phyloP scores from a whole-genome alignment of 176 grass and related monocot genomes.

The Zea luxurians region DNA sequence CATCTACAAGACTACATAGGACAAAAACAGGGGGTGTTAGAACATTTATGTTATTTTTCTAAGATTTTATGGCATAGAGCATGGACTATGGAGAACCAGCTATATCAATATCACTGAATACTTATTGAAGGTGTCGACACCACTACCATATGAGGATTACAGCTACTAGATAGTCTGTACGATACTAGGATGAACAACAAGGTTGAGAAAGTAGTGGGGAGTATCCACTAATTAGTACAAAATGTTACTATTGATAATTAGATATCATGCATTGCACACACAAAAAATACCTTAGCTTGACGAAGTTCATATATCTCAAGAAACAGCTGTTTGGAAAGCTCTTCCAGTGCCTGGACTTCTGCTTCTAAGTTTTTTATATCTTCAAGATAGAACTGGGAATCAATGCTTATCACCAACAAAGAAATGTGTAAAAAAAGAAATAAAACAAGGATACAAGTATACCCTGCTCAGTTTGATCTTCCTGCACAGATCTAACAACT shows the following conservation, averaged over 20 bases:
- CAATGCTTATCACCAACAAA: conserved; percentile 17
- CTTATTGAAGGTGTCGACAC: neutral
- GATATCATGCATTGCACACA: neutral
- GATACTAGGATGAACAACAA: neutral
- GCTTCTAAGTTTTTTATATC: conserved; percentile 97
- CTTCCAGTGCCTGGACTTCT: conserved; percentile 92
- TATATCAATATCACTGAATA: neutral
- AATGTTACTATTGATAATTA: neutral
- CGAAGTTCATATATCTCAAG: conserved; percentile 97
- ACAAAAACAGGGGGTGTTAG: neutral
- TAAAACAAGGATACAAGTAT: conserved; percentile 34
- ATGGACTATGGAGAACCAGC: neutral
- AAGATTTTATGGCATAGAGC: neutral
- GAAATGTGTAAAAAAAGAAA: neutral
- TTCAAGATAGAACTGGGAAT: conserved; percentile 43
- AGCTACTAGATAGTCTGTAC: neutral
- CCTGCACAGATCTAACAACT: conserved; percentile 90
- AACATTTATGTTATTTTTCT: conserved; percentile 1
- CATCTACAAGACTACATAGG: neutral
- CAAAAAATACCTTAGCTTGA: conserved; percentile 74
- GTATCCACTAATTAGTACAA: neutral
- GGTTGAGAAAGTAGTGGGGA: neutral
- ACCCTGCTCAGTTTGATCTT: conserved; percentile 99
- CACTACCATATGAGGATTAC: conserved; percentile 6
- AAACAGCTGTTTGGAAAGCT: conserved; percentile 97